Conservation (phyloP, 345 rosid genomes). For the Aquilaria yunnanensis region DNA sequence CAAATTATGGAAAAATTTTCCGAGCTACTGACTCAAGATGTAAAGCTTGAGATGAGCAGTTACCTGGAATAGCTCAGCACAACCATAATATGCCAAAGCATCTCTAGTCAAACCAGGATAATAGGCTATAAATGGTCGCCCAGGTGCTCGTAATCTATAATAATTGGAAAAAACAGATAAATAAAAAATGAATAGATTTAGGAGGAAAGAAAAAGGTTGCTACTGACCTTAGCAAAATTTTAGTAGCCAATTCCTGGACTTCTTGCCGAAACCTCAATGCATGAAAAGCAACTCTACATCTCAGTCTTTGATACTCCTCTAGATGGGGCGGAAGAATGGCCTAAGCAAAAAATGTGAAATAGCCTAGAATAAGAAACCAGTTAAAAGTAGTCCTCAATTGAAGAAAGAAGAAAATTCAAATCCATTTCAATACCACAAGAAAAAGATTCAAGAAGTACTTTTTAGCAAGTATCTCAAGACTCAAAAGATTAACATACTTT, state of each 20-base stretch:
- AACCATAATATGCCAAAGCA: conserved; percentile 91
- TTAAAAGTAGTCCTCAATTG: no score
- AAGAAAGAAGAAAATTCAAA: no score
- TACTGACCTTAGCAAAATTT: conserved; percentile 61
- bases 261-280: conserved; percentile 80
- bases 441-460: no score
- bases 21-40: conserved; percentile 8
- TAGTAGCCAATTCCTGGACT: conserved; percentile 82
- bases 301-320: conserved; percentile 88
- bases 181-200: neutral
- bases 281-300: conserved; percentile 89
- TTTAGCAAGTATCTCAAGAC: no score
- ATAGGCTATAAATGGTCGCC: conserved; percentile 85
- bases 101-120: conserved; percentile 98
- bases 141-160: conserved; percentile 72
- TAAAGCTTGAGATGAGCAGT: conserved; percentile 17
- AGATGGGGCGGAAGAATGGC: conserved; percentile 71
- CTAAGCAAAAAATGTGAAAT: conserved; percentile 20
- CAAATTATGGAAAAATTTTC: conserved; percentile 19
- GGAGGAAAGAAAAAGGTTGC: conserved; percentile 1
- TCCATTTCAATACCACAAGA: no score
- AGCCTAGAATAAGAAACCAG: no score
- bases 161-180: conserved; percentile 4
- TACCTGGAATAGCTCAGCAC: conserved; percentile 99
- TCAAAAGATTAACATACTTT: no score